These are phyloP conservation scores for Coemansia sp. DNA, from an alignment of 192 early-diverging fungal species.

Conservation along the genomic window DNA sequence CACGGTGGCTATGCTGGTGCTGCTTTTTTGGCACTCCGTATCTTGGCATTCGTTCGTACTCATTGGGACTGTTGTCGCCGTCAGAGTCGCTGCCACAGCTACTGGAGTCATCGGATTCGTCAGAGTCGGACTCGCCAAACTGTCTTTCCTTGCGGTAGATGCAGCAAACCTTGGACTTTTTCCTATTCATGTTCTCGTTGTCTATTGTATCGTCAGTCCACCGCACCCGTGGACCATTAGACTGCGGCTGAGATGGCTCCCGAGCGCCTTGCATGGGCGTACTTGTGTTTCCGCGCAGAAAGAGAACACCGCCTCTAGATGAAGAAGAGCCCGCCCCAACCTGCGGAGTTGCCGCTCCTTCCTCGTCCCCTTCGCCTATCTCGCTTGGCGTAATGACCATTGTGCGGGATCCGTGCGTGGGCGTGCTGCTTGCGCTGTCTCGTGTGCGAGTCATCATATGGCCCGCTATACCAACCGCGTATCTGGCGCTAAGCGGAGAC, in stretches of 20 bases:
- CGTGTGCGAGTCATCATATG: not conserved
- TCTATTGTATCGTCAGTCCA: conserved; percentile 55
- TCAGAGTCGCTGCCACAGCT: conserved; percentile 18
- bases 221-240: conserved; percentile 25
- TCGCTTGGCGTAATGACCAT: conserved; percentile 13
- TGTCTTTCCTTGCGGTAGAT: conserved; percentile 46
- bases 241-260: not conserved
- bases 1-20: not conserved
- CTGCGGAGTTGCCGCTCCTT: not conserved
- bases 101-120: conserved; percentile 21
- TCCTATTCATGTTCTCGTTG: conserved; percentile 50
- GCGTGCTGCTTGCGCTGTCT: conserved; percentile 16
- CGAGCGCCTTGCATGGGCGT: not conserved
- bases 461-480: not conserved
- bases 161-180: conserved; percentile 59
- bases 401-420: conserved; percentile 39
- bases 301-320: conserved; percentile 11
- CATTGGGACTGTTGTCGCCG: conserved; percentile 35
- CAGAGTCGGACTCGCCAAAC: conserved; percentile 57
- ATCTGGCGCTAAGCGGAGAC: not conserved
- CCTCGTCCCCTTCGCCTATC: too few species aligned
- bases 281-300: conserved; percentile 21
- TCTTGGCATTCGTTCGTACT: conserved; percentile 51
- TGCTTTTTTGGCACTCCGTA: conserved; percentile 11
- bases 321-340: not conserved